These are phyloP conservation scores for Nakazawaea ishiwadae DNA, from an alignment of 805 yeast genomes.

Conservation along the genomic window DNA sequence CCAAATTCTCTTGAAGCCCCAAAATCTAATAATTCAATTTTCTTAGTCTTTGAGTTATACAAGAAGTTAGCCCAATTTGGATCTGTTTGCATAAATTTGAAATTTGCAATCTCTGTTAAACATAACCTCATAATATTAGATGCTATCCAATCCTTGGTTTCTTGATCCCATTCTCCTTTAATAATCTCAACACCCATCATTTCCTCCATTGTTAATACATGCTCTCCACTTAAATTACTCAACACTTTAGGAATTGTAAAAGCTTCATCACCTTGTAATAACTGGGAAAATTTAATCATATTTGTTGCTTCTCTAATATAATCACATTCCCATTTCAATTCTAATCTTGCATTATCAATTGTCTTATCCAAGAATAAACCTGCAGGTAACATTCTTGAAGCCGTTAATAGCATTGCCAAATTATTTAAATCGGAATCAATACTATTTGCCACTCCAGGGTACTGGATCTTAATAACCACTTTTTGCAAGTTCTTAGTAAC, in stretches of 20 bases:
- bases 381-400: constrained; percentile 81
- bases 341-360: constrained; percentile 87
- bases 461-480: constrained; percentile 94
- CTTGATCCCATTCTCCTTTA: constrained; percentile 71
- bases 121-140: constrained; percentile 83
- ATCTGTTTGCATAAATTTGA: constrained; percentile 95
- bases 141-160: constrained; percentile 75
- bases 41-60: constrained; percentile 63
- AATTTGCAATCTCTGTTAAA: constrained; percentile 76
- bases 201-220: constrained; percentile 83
- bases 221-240: constrained; percentile 72
- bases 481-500: constrained; percentile 57
- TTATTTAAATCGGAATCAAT: constrained; percentile 94
- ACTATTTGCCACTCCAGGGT: constrained; percentile 92
- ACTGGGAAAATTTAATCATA: constrained; percentile 60
- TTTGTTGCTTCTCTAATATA: constrained; percentile 84
- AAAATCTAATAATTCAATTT: constrained; percentile 86
- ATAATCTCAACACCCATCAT: constrained; percentile 82
- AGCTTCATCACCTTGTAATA: constrained; percentile 54
- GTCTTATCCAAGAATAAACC: constrained; percentile 91
- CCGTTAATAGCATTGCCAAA: constrained; percentile 73
- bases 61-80: constrained; percentile 99
- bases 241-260: constrained; percentile 81
- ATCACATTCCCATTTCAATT: constrained; percentile 97
- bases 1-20: constrained; percentile 89